Evolutionary conservation across 805 yeast genomes (phyloP).

Genomic region (Ogataea trehalophila): DNA sequence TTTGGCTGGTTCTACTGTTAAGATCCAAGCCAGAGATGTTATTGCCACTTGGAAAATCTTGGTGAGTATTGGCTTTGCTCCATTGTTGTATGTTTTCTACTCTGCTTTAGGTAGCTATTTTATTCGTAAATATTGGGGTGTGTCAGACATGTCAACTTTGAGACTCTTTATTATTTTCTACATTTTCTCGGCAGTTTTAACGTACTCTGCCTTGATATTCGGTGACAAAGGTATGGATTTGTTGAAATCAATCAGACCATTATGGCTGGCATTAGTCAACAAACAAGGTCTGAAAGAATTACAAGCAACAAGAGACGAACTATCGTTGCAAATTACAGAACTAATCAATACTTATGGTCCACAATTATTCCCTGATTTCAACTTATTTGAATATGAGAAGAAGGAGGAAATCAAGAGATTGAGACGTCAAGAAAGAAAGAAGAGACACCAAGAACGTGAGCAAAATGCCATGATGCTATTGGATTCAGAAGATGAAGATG

Average conservation of each 20-base stretch:
- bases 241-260: conserved; percentile 75
- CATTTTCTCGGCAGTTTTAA: conserved; percentile 61
- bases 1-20: conserved; percentile 80
- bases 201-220: conserved; percentile 84
- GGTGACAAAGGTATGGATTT: conserved; percentile 95
- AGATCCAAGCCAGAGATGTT: conserved; percentile 88
- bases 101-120: conserved; percentile 54
- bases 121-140: conserved; percentile 20
- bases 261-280: conserved; percentile 59
- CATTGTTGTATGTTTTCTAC: conserved; percentile 76
- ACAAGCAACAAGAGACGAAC: conserved; percentile 53
- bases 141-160: conserved; percentile 17
- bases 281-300: conserved; percentile 55
- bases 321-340: conserved; percentile 72
- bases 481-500: conserved; percentile 42
- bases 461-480: conserved; percentile 3
- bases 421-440: conserved; percentile 22
- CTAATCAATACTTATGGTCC: conserved; percentile 80
- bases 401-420: conserved; percentile 30
- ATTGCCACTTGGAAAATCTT: conserved; percentile 96
- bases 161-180: conserved; percentile 44
- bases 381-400: conserved; percentile 44
- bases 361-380: conserved; percentile 80
- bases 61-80: conserved; percentile 85
- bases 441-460: conserved; percentile 18